Percentiles rank a stretch among this genome's conserved stretches.
Evolutionary conservation across 2,329 filamentous ascomycete species (phyloP).

Genomic region (Fusarium goolgardi): DNA sequence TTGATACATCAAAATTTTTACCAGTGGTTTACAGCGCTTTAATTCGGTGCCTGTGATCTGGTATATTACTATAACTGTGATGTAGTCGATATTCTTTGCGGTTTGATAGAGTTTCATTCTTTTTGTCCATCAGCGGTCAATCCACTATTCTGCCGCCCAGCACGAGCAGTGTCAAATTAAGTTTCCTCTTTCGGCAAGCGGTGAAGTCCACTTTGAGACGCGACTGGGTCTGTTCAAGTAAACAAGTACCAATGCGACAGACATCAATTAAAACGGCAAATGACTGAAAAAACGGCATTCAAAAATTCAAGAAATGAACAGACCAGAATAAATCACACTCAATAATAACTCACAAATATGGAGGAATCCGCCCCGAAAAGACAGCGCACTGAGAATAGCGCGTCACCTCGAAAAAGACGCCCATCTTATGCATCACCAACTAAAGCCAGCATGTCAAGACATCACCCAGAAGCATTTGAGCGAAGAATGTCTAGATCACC

Average conservation of each 20-base stretch:
- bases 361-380: slow-evolving; percentile 72
- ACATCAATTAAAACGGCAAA: slow-evolving; percentile 23
- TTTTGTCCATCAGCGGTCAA: no score
- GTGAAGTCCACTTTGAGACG: slow-evolving; percentile 45
- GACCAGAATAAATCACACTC: not conserved
- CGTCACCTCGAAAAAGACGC: slow-evolving; percentile 51
- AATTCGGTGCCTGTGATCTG: no score
- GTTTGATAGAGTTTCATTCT: no score
- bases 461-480: slow-evolving; percentile 68
- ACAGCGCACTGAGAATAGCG: slow-evolving; percentile 60
- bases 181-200: slow-evolving; percentile 30
- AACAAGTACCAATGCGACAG: slow-evolving; percentile 45
- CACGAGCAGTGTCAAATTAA: no score
- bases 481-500: slow-evolving; percentile 56
- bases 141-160: not conserved
- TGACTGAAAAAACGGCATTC: slow-evolving; percentile 1
- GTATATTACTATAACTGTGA: no score
- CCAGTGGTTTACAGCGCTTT: no score
- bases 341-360: slow-evolving; percentile 44
- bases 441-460: slow-evolving; percentile 70
- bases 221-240: slow-evolving; percentile 42
- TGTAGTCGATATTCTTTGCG: no score
- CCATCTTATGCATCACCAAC: slow-evolving; percentile 76
- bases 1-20: no score
- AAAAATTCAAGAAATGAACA: slow-evolving; percentile 25